Percentiles rank a stretch among this genome's conserved stretches.
These are phyloP conservation scores for Phytopythium montanum DNA, from an alignment of 352 stramenopile genomes.

Conservation along the genomic window DNA sequence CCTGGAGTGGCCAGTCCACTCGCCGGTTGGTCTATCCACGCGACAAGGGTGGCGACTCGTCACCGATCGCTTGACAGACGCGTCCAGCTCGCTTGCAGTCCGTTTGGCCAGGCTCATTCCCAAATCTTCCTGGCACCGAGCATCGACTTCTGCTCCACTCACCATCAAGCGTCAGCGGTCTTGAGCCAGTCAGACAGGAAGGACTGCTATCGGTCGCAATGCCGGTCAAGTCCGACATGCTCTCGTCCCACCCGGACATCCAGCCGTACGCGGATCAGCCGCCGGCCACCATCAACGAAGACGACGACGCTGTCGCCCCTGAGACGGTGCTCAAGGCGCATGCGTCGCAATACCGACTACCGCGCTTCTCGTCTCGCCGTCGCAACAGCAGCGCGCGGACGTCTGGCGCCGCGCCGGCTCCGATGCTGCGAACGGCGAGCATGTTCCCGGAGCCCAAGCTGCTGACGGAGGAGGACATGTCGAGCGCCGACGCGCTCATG, in stretches of 20 bases:
- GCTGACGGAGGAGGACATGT: conserved; percentile 26
- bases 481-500: conserved; percentile 44
- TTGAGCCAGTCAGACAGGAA: background rate
- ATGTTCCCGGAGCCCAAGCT: conserved; percentile 21
- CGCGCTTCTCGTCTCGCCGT: conserved; percentile 26
- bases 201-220: background rate
- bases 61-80: background rate
- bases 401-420: conserved; percentile 8
- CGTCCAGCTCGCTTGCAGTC: no score
- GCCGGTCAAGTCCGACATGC: conserved; percentile 4
- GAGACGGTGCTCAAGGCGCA: conserved; percentile 16
- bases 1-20: no score
- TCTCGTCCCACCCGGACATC: conserved; percentile 7
- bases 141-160: background rate
- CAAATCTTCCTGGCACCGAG: conserved; percentile 1
- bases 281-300: conserved; percentile 7
- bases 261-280: background rate
- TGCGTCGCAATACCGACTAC: conserved; percentile 21
- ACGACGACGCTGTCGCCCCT: conserved; percentile 7
- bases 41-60: background rate
- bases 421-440: conserved; percentile 19
- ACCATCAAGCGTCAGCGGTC: background rate
- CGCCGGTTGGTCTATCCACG: background rate
- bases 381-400: conserved; percentile 15
- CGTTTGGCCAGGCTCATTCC: conserved; percentile 2